Base-by-base conservation (phyloP, 1,284 basidiomycete species). In the Leccinum ponderosum region DNA sequence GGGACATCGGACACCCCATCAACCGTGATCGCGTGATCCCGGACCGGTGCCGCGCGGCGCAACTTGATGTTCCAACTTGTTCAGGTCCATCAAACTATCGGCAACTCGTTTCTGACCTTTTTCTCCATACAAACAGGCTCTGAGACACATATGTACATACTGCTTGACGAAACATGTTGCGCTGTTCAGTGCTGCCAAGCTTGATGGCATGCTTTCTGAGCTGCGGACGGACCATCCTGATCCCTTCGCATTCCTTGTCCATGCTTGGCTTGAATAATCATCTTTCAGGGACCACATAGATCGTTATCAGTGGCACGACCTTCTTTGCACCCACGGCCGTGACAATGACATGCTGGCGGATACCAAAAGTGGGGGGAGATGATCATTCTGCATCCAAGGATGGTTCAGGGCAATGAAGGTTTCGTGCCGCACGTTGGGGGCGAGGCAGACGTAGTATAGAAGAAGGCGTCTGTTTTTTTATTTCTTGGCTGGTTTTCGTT, bases 331-430 rank as follows among this genome's bases (percentile, higher is more conserved):
- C 55, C n/a, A 44, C 22, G 31, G 58, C 39, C 4, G 4, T 9
- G 29, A 29, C 29, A 29, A 5, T 9, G 29, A 29, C 29, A 29
- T 29, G 53, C 47, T 42, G 2, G 58, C 37, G 25, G 5, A 57
- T 59, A 51, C 57, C 52, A 56, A 58, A 62, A 50, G 27, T 39
- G 51, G 68, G 48, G 20, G 44, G 25, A 2, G 67, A 6, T 60
- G 71, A 69, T 72, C 71, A 22, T 55, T 35, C 39, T 31, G 6
- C n/a, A 22, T 56, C 33, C 33, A 35, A 20, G 59, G 55, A 53
- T 42, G 52, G 39, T 11, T 51, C 33, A 20, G 15, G 15, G 22
- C 37, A 54, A 29, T 51, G 22, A 57, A 27, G 37, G 8, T 27
- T 39, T 35, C 27, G 6, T 52, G 57, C 66, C 67, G 31, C 70